Evolutionary conservation across 2,329 filamentous ascomycete genomes (phyloP), one percentile per base, ranked within the genome.

Genomic region (Furcasterigmium furcatum): DNA sequence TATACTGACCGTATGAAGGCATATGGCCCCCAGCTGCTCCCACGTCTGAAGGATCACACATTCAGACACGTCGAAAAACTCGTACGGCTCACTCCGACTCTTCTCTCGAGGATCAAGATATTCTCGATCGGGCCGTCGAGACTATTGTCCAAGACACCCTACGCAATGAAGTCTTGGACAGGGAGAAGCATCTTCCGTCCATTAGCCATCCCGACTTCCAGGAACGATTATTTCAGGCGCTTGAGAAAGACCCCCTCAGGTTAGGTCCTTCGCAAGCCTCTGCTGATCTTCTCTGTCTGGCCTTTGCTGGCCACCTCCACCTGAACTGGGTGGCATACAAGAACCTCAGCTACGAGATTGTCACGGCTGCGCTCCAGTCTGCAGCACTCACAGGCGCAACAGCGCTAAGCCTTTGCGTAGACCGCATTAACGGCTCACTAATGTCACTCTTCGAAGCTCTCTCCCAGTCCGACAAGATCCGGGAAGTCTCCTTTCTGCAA

Each of bases 351-450:
- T 47, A 36, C 16, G 29, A 40, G 20, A 10, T 19, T 16, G 16
- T 41, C 12, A 36, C 35, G 12, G n/a, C 21, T 6, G 13, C 30
- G 13, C 19, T 47, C 21, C 16, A 16, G 9, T 41, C 36, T 9
- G 24, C 13, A 9, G 35, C 44, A 9, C 20, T 47, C 5, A 10
- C 14, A 10, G 14, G 14, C 16, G 24, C 30, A 6, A 12, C 14
- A 12, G 41, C 45, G 14, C 19, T 47, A 10, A 47, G 45, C 22
- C 24, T 47, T 20, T 36, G 41, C 19, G 29, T 47, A 16, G 41
- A 47, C 12, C 21, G 10, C 8, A 27, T 27, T 7, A n/a, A 30
- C 16, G 36, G 22, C 10, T 30, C 36, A 29, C 35, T 25, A 21
- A 25, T 29, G 14, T 14, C 35, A 12, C 41, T 47, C 5, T 22